These are phyloP conservation scores for Pseudisothecium myosuroides DNA, from an alignment of 225 moss, liverwort and hornwort genomes.

Conservation along the genomic window DNA sequence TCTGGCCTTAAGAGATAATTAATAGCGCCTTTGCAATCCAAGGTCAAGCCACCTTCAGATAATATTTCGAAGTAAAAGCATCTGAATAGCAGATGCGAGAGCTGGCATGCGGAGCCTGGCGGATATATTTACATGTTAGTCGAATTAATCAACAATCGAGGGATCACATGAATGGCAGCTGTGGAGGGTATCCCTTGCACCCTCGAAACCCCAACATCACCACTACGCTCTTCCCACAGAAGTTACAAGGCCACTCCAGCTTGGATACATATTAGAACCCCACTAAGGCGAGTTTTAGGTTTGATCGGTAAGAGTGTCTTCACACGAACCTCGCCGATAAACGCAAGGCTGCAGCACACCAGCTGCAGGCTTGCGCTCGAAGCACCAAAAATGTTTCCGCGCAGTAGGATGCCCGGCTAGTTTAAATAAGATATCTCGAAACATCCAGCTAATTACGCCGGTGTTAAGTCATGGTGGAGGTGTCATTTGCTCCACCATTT, in stretches of 20 bases:
- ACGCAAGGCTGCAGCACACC: neutral
- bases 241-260: slow-evolving; percentile 3
- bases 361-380: slow-evolving; percentile 9
- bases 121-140: slow-evolving; percentile 28
- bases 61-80: neutral
- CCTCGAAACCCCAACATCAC: slow-evolving; percentile 45
- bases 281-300: neutral
- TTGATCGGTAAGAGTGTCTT: neutral
- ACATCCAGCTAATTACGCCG: neutral
- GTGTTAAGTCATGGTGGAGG: neutral
- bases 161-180: slow-evolving; percentile 15
- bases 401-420: neutral
- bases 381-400: slow-evolving; percentile 3
- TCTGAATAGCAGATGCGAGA: slow-evolving; percentile 17
- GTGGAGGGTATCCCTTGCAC: slow-evolving; percentile 42
- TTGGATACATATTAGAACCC: neutral
- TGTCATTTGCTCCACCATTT: slow-evolving; percentile 88
- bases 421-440: neutral
- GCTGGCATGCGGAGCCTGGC: neutral
- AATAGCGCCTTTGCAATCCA: neutral
- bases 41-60: neutral
- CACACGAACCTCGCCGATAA: neutral
- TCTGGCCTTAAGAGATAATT: neutral
- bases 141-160: slow-evolving; percentile 17
- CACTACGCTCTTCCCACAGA: slow-evolving; percentile 7